Evolutionary conservation across 805 yeast species (phyloP).

Genomic region (Blastobotrys chiropterorum): DNA sequence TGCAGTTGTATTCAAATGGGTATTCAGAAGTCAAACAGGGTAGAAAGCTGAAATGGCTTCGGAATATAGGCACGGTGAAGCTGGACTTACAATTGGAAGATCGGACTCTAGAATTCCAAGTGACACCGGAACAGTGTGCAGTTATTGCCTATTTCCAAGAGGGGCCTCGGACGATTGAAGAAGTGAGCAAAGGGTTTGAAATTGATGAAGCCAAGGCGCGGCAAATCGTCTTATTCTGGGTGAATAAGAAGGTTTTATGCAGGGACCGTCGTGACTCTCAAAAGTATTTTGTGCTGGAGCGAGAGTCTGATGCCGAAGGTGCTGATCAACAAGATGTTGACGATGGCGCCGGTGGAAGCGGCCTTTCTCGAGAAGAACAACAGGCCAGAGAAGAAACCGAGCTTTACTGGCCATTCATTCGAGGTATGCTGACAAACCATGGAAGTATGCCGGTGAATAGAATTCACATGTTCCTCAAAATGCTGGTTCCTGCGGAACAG

Average conservation of each 20-base stretch:
- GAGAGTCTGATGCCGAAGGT: constrained; percentile 18
- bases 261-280: constrained; percentile 30
- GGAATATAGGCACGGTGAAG: constrained; percentile 55
- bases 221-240: constrained; percentile 55
- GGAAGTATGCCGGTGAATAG: constrained; percentile 43
- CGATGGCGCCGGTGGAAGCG: constrained; percentile 9
- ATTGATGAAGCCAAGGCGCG: constrained; percentile 40
- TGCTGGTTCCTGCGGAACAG: constrained; percentile 50
- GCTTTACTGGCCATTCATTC: constrained; percentile 43
- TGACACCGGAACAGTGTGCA: constrained; percentile 64
- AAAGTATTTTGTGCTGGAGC: constrained; percentile 39
- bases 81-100: constrained; percentile 53
- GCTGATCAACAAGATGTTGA: constrained; percentile 5
- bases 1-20: constrained; percentile 36
- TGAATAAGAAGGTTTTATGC: constrained; percentile 46
- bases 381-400: constrained; percentile 32
- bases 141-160: constrained; percentile 47
- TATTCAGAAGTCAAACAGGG: constrained; percentile 47
- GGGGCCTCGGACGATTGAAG: constrained; percentile 26
- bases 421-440: constrained; percentile 52
- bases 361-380: constrained; percentile 26
- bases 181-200: constrained; percentile 33
- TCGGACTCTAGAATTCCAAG: constrained; percentile 39
- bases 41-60: constrained; percentile 50
- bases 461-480: constrained; percentile 47